Evolutionary conservation across 108 stramenopile species (phyloP).

Genomic region (Fragilaria crotonensis): DNA sequence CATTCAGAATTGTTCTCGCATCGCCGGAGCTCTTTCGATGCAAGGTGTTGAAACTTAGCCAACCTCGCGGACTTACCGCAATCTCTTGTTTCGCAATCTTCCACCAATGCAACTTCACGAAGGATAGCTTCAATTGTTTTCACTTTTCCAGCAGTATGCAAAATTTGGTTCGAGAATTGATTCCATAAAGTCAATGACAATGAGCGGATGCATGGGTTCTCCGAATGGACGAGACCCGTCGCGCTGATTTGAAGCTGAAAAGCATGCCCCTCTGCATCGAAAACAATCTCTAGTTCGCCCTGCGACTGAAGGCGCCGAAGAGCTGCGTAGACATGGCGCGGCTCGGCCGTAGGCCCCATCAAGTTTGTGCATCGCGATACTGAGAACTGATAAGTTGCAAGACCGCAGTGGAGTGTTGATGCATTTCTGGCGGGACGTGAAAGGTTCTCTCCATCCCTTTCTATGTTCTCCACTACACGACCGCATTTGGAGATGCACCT

Average conservation of each 20-base stretch:
- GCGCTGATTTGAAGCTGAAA: slow-evolving; percentile 44
- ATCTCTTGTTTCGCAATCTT: slow-evolving; percentile 3
- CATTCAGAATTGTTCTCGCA: neutral
- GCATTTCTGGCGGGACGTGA: slow-evolving; percentile 35
- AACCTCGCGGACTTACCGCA: no score
- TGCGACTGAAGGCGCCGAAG: slow-evolving; percentile 57
- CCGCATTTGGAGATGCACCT: slow-evolving; percentile 45
- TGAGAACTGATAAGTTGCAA: slow-evolving; percentile 48
- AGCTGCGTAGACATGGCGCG: slow-evolving; percentile 82
- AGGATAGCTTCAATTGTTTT: slow-evolving; percentile 59
- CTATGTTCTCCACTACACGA: slow-evolving; percentile 13
- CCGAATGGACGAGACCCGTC: slow-evolving; percentile 21
- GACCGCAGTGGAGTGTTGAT: no score
- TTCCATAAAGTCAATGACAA: slow-evolving; percentile 25
- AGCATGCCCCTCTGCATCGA: slow-evolving; percentile 52
- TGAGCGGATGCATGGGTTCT: slow-evolving; percentile 1
- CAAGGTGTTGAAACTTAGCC: slow-evolving; percentile 2
- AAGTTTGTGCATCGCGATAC: slow-evolving; percentile 51
- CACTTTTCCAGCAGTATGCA: slow-evolving; percentile 50
- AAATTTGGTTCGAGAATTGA: slow-evolving; percentile 39
- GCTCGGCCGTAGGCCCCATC: slow-evolving; percentile 62
- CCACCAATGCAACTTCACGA: slow-evolving; percentile 27
- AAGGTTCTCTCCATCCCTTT: slow-evolving; percentile 9
- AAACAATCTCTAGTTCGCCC: slow-evolving; percentile 63
- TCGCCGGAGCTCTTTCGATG: neutral